These are phyloP conservation scores for Saccharomycopsis malanga DNA, from an alignment of 805 yeast species.

Conservation along the genomic window DNA sequence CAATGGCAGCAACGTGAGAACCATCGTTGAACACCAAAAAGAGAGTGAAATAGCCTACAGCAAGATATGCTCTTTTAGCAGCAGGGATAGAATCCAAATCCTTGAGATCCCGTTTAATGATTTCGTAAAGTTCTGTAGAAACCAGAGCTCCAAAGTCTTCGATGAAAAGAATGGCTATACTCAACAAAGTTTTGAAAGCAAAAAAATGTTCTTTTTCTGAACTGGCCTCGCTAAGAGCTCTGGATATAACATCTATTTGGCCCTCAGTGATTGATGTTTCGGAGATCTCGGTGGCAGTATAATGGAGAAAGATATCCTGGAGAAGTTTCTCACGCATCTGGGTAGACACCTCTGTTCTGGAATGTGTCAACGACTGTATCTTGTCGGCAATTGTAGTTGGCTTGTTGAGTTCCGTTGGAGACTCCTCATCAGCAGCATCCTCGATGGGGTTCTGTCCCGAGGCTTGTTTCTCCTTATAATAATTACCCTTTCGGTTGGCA, in stretches of 20 bases:
- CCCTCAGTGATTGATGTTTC: not conserved
- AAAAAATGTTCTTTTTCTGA: slow-evolving; percentile 11
- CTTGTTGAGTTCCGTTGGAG: not conserved
- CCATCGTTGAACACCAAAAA: slow-evolving; percentile 16
- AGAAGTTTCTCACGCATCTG: slow-evolving; percentile 8
- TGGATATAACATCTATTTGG: slow-evolving; percentile 4
- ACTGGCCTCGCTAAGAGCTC: slow-evolving; percentile 4
- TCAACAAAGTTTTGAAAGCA: slow-evolving; percentile 15
- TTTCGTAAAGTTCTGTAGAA: not conserved
- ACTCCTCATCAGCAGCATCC: not conserved
- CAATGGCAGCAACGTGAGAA: slow-evolving; percentile 5
- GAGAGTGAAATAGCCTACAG: slow-evolving; percentile 16
- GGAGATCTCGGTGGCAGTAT: not conserved
- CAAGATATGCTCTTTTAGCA: not conserved
- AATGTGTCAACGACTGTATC: slow-evolving; percentile 5
- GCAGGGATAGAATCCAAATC: slow-evolving; percentile 3
- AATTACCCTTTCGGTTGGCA: no score
- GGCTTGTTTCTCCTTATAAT: not conserved
- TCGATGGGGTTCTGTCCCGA: not conserved
- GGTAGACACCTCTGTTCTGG: slow-evolving; percentile 14
- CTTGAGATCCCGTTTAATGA: slow-evolving; percentile 1
- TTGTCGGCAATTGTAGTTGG: not conserved
- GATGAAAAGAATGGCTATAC: slow-evolving; percentile 1
- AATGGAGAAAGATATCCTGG: slow-evolving; percentile 3
- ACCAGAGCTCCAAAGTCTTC: slow-evolving; percentile 11